Evolutionary conservation across 169 alveolate species (phyloP).

Genomic region (Plasmodium billcollinsi): DNA sequence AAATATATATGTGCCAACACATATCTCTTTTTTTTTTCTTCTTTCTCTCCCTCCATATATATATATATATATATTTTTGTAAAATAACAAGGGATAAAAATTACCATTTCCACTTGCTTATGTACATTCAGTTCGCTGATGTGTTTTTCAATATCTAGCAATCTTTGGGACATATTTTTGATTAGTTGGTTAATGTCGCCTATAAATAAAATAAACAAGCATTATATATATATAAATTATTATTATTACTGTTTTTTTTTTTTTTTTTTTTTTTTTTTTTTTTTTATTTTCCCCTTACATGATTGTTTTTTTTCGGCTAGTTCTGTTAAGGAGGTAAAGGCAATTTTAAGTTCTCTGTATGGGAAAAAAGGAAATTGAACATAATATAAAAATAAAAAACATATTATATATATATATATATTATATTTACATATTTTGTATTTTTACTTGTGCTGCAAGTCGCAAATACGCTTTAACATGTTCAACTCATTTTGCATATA

Average conservation of each 20-base stretch:
- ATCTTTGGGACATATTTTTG: conserved; percentile 45
- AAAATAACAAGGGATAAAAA: too few relatives aligned
- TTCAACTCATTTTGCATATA: conserved; percentile 58
- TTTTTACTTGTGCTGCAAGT: conserved; percentile 67
- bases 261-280: too few relatives aligned
- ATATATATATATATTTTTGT: not conserved
- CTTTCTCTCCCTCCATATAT: not conserved
- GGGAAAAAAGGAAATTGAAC: not conserved
- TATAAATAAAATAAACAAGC: not conserved
- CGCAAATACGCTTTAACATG: conserved; percentile 49
- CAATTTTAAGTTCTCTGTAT: conserved; percentile 55
- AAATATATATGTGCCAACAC: not conserved
- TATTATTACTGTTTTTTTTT: too few relatives aligned
- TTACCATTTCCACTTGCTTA: conserved; percentile 70
- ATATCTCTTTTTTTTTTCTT: not conserved
- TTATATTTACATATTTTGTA: not conserved
- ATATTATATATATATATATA: not conserved
- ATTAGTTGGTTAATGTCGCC: conserved; percentile 69
- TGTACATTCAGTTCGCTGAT: conserved; percentile 69
- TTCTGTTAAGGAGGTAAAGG: conserved; percentile 63
- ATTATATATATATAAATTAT: not conserved
- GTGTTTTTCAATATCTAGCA: conserved; percentile 60
- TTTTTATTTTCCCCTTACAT: conserved; percentile 10
- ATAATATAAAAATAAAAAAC: not conserved
- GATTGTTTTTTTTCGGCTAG: conserved; percentile 59